Percentiles rank a stretch among this genome's conserved stretches.
phyloP scores from a whole-genome alignment of 75 land plant species.

The Isoetes taiwanensis region DNA sequence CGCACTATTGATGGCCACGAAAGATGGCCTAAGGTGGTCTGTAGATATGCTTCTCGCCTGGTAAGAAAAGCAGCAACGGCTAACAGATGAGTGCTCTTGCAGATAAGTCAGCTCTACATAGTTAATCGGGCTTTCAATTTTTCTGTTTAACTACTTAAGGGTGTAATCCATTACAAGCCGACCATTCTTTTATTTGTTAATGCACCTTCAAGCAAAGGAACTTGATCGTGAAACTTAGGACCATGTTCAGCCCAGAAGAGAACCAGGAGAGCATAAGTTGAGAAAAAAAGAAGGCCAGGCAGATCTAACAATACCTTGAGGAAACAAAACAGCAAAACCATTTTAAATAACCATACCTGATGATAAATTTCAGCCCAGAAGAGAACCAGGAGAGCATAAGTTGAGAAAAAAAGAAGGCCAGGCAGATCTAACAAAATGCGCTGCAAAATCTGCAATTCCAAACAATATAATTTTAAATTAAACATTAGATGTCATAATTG shows the following conservation, averaged over 20 bases:
- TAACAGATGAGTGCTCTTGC: too few species aligned
- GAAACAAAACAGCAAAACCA: background rate
- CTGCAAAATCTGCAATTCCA: background rate
- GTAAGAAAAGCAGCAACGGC: background rate
- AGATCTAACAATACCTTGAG: background rate
- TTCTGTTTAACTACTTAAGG: background rate
- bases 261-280: constrained; percentile 14
- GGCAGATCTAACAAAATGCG: too few species aligned
- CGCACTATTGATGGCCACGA: constrained; percentile 4
- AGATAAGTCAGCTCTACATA: too few species aligned
- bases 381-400: constrained; percentile 45
- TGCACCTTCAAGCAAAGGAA: too few species aligned
- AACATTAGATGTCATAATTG: background rate
- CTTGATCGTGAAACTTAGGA: constrained; percentile 9
- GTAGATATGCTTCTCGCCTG: constrained; percentile 6
- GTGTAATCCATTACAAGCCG: too few species aligned
- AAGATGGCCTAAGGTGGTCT: background rate
- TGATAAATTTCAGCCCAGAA: constrained; percentile 34
- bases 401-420: constrained; percentile 11
- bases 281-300: constrained; percentile 9
- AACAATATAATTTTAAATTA: background rate
- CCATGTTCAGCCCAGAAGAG: constrained; percentile 10
- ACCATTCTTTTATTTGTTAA: too few species aligned
- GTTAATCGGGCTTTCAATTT: background rate
- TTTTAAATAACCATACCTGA: background rate